Evolutionary conservation across 257 asterid species (phyloP).

Genomic region (Solanum gracilifrons): DNA sequence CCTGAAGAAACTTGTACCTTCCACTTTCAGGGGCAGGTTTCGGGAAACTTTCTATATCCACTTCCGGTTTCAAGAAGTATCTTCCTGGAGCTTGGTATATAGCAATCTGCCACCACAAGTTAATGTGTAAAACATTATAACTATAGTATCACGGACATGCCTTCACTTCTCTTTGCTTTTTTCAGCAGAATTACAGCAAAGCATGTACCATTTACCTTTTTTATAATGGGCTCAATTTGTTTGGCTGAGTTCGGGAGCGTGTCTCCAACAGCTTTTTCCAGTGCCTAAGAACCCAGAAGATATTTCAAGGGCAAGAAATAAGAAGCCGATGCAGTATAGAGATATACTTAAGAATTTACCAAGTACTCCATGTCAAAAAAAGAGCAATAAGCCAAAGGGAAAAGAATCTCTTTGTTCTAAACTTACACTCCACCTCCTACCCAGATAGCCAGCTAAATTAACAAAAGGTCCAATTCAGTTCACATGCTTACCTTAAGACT

Average conservation of each 20-base stretch:
- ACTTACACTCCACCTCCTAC: background rate
- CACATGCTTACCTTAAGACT: slow-evolving; percentile 55
- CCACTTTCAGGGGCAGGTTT: slow-evolving; percentile 50
- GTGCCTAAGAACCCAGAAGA: slow-evolving; percentile 33
- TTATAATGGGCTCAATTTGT: slow-evolving; percentile 74
- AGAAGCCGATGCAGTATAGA: background rate
- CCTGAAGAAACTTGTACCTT: slow-evolving; percentile 40
- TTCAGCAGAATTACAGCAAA: background rate
- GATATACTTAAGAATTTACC: background rate
- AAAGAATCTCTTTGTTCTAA: background rate
- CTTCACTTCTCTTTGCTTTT: background rate
- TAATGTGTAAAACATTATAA: slow-evolving; percentile 7
- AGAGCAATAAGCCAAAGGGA: background rate
- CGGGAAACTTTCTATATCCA: slow-evolving; percentile 45
- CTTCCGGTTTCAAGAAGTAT: slow-evolving; percentile 66
- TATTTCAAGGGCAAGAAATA: background rate
- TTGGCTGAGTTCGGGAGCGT: slow-evolving; percentile 52
- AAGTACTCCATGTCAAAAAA: background rate
- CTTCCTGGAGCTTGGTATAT: slow-evolving; percentile 70
- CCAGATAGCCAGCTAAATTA: background rate
- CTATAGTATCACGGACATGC: background rate
- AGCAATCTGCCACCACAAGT: slow-evolving; percentile 46
- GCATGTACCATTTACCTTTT: slow-evolving; percentile 47
- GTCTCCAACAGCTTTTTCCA: slow-evolving; percentile 89
- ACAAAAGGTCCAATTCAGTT: slow-evolving; percentile 1